Evolutionary conservation across 2,329 filamentous ascomycete species (phyloP), one percentile per base, ranked within the genome.

Genomic region (Sclerotinia subarctica): DNA sequence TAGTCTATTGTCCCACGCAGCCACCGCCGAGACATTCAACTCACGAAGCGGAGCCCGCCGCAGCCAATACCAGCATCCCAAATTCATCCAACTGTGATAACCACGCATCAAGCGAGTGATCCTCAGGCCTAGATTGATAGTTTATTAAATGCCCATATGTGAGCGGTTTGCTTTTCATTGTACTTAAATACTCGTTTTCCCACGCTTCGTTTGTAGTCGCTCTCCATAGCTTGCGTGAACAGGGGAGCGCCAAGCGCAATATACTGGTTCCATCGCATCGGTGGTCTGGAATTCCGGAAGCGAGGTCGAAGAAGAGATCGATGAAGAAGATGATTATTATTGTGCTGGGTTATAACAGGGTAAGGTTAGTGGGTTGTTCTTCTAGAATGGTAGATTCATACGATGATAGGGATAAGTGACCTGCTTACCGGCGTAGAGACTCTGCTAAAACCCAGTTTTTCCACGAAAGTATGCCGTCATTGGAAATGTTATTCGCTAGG

Each of bases 141-240:
- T 65, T 68, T 32, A 69, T 42, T 29, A 71, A 66, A 60, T 72
- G 64, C 8, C 66, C 59, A 69, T 70, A 72, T 1, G 67, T 72
- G 4, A 70, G 52, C 6, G 42, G 53, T 15, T 65, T 53, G 5
- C 13, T 15, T 44, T 32, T 19, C 17, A 26, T 38, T 24, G 68
- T 59, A 46, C 32, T 19, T 17, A 15, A 51, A 56, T 60, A 73
- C 21, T 67, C 68, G 1, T 21, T 38, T 63, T 73, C 66, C 69
- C 69, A 73, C 10, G 69, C 68, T 13, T 47, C 42, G 63, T 47
- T 58, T 19, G 62, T 64, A 11, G 51, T 42, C 3, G 71, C 70
- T 26, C 11, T 65, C 72, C 71, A 73, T 0, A 73, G 24, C 19
- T 68, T 53, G n/a, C 60, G 51, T 4, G 59, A 56, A 52, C 70